Evolutionary conservation across 139 green algal species (phyloP).

Genomic region (Coelastrella sp.): DNA sequence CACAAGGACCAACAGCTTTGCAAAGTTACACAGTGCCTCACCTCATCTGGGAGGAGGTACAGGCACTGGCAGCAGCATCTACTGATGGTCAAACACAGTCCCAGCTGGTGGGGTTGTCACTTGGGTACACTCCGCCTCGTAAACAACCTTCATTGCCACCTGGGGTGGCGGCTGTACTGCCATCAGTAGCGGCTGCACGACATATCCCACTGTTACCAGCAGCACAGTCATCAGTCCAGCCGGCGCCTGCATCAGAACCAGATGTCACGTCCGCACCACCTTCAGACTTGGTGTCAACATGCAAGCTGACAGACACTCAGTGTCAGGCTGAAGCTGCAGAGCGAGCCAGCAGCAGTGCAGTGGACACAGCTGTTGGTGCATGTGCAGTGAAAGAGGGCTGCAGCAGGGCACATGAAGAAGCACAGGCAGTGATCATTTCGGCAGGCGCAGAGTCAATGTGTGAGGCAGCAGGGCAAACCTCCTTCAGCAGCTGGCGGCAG

Average conservation of each 20-base stretch:
- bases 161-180: neutral
- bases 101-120: neutral
- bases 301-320: no score
- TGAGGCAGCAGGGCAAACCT: no score
- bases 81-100: neutral
- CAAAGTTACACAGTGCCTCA: neutral
- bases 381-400: no score
- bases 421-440: no score
- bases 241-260: neutral
- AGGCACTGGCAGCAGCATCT: neutral
- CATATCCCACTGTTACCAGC: neutral
- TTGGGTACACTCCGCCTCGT: constrained; percentile 7
- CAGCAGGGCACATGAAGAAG: no score
- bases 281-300: no score
- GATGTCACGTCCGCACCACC: neutral
- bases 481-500: constrained; percentile 33
- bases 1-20: neutral
- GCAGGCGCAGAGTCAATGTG: no score
- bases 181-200: neutral
- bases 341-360: no score
- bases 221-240: neutral
- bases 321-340: no score
- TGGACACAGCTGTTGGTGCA: no score
- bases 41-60: constrained; percentile 23
- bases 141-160: neutral